These are phyloP conservation scores for Trametes maxima DNA, from an alignment of 768 basidiomycete species.

Conservation along the genomic window DNA sequence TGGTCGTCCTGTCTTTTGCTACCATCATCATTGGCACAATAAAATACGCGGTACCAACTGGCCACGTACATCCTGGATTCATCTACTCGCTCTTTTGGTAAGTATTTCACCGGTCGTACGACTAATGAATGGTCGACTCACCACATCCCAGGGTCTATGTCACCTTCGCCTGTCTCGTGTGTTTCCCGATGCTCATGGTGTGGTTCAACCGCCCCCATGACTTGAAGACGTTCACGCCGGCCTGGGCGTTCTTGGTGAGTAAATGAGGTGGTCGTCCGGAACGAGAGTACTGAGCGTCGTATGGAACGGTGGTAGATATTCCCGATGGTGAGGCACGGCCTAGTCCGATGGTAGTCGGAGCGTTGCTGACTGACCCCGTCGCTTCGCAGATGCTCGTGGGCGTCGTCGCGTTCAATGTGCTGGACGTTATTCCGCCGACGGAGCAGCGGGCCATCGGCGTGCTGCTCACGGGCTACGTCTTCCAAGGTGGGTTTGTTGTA, in stretches of 20 bases:
- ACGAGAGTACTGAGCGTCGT: background rate
- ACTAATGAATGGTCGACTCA: background rate
- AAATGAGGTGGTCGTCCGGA: background rate
- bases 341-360: background rate
- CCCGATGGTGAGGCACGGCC: conserved; percentile 29
- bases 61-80: conserved; percentile 37
- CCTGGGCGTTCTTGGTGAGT: conserved; percentile 42
- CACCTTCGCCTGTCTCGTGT: conserved; percentile 39
- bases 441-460: conserved; percentile 45
- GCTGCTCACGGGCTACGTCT: conserved; percentile 48
- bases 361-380: background rate
- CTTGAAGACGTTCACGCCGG: conserved; percentile 41
- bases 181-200: conserved; percentile 51
- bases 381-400: conserved; percentile 47
- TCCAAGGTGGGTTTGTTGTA: conserved; percentile 41
- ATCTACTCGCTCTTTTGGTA: conserved; percentile 51
- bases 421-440: conserved; percentile 39
- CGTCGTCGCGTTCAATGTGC: conserved; percentile 47
- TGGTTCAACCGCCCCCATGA: conserved; percentile 54
- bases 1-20: conserved; percentile 49
- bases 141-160: conserved; percentile 44
- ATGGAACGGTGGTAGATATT: conserved; percentile 34
- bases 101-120: conserved; percentile 7
- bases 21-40: conserved; percentile 52
- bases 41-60: conserved; percentile 45